Percentiles rank a stretch among this genome's conserved stretches.
These are phyloP conservation scores for Termitomyces sp. DNA, from an alignment of 768 basidiomycete genomes.

Conservation along the genomic window DNA sequence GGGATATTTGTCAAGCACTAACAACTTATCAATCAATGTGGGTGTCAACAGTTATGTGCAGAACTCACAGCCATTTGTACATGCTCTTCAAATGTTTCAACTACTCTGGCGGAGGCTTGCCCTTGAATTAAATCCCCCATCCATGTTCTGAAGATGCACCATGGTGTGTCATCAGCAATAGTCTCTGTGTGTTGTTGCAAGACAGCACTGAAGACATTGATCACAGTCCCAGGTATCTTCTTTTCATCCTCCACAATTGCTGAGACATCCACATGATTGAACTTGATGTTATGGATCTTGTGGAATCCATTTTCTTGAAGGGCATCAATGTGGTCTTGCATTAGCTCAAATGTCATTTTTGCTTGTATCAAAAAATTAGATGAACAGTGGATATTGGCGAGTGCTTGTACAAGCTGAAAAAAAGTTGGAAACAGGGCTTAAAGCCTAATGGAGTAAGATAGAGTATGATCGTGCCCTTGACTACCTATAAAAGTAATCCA, in stretches of 20 bases:
- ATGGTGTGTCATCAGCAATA: background rate
- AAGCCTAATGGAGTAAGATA: no score
- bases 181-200: background rate
- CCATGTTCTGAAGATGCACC: background rate
- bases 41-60: background rate
- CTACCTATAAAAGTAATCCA: no score
- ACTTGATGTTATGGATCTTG: background rate
- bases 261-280: background rate
- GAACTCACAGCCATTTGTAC: background rate
- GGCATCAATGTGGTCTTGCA: background rate
- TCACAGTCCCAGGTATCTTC: background rate
- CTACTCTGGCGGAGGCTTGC: background rate
- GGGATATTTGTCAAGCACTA: background rate
- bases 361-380: background rate
- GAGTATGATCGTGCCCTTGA: no score
- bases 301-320: background rate
- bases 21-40: background rate
- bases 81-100: background rate
- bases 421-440: background rate
- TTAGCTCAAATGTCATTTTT: background rate
- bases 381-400: background rate
- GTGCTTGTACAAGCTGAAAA: background rate
- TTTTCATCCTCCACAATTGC: background rate
- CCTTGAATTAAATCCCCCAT: background rate
- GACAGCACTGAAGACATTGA: background rate